Evolutionary conservation across 805 yeast genomes (phyloP), one percentile per base, ranked within the genome.

Genomic region (Yarrowia hollandica): DNA sequence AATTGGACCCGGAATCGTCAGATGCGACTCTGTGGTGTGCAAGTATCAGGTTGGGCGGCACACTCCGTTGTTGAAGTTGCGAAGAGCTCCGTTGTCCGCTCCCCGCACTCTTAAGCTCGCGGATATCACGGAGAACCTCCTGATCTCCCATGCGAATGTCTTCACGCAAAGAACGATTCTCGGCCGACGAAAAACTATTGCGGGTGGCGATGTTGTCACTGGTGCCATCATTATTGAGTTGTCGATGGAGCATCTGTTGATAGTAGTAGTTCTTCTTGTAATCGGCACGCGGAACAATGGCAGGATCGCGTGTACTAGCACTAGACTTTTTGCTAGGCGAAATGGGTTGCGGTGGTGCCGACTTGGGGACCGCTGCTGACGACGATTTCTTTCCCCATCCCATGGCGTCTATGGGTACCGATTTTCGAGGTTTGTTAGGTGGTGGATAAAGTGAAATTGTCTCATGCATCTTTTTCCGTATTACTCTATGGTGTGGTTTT

Each of bases 261-360:
- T 44, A 44, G 52, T 44, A 44, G 35, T 44, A 44, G 35, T 44
- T 44, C 18, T 44, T 44, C 52, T 44, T 44, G 52, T 28, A 44
- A 35, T 44, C 52, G 3, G 52, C 26, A 25, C 52, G 52, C 8
- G 52, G 52, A 10, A 44, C 26, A 16, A 44, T 54, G 19, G 34
- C 22, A 14, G 33, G 54, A 44, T 31, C 34, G n/a, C 22, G 60
- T 26, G 22, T 14, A 14, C 23, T 5, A 10, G 48, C 15, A 4
- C 34, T 15, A 4, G 33, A 6, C 16, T 19, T 19, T 23, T 39
- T 39, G 21, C 18, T 16, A 5, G 46, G 46, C 15, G 48, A 41
- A 9, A 26, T 28, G 11, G 35, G 18, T 5, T 34, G 34, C 3
- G 25, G 25, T 8, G 52, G 9, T 1, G 35, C 35, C 19, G 52